Conservation (phyloP, 129 eudicot genomes). For the Ambrosia artemisiifolia region DNA sequence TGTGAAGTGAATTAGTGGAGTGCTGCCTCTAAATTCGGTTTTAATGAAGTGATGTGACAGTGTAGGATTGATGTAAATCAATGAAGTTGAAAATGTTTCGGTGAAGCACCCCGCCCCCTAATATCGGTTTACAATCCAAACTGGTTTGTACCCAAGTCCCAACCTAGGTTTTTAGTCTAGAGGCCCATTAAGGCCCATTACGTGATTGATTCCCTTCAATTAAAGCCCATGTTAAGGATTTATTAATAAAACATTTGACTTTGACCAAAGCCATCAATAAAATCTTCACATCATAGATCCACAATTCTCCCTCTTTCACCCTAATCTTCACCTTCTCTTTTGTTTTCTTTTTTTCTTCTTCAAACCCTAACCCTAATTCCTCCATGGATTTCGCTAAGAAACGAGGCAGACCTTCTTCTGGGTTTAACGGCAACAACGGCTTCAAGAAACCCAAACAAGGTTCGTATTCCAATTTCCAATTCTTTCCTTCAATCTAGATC, state of each 20-base stretch:
- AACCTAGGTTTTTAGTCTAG: background rate
- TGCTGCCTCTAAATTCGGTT: too few relatives aligned
- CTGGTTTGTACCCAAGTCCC: too few relatives aligned
- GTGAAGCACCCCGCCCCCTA: too few relatives aligned
- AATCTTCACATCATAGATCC: background rate
- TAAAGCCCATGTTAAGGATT: background rate
- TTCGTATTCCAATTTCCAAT: conserved; percentile 9
- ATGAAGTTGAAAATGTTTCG: too few relatives aligned
- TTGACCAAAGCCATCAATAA: conserved; percentile 19
- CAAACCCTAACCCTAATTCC: background rate
- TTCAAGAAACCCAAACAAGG: conserved; percentile 73
- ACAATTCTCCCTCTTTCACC: conserved; percentile 7
- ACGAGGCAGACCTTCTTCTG: conserved; percentile 51
- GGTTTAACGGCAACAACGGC: conserved; percentile 56
- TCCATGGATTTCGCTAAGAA: conserved; percentile 70
- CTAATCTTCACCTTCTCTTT: conserved; percentile 12
- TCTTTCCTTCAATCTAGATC: conserved; percentile 16
- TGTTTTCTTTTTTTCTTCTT: conserved; percentile 11
- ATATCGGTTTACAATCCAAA: too few relatives aligned
- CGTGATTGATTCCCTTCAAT: background rate
- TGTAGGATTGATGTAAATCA: too few relatives aligned
- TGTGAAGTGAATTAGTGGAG: too few relatives aligned
- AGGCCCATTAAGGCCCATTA: conserved; percentile 3
- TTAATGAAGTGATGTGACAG: too few relatives aligned
- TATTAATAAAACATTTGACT: conserved; percentile 6